phyloP scores from a whole-genome alignment of 768 basidiomycete genomes.

The Mycena galericulata region DNA sequence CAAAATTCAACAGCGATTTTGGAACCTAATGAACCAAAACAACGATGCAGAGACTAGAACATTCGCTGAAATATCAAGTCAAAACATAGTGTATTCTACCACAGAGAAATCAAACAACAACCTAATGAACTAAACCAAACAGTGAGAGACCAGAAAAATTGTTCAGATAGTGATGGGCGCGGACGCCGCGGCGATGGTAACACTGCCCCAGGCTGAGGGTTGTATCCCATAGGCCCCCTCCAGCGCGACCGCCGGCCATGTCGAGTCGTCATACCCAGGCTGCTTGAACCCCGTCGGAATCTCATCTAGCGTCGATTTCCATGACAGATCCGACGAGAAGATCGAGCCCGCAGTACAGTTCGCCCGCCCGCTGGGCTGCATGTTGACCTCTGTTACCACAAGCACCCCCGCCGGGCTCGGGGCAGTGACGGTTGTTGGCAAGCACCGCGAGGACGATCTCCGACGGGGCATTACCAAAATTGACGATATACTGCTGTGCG shows the following conservation, averaged over 20 bases:
- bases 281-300: not conserved
- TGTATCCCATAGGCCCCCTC: not conserved
- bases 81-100: not conserved
- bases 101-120: not conserved
- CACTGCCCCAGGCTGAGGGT: slow-evolving; percentile 3
- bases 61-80: no score
- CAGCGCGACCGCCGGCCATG: not conserved
- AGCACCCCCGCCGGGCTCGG: slow-evolving; percentile 1
- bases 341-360: not conserved
- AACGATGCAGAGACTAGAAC: no score
- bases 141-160: not conserved
- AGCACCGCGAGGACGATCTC: slow-evolving; percentile 14
- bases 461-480: not conserved
- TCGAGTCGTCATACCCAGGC: not conserved
- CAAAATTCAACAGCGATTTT: no score
- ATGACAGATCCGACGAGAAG: no score
- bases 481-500: slow-evolving; percentile 12
- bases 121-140: not conserved
- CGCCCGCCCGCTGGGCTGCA: not conserved
- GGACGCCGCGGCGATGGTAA: not conserved
- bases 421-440: not conserved
- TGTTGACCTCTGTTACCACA: not conserved
- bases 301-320: not conserved
- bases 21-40: no score
- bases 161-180: slow-evolving; percentile 2